Conservation (phyloP, 1,284 basidiomycete genomes). For the Vanrija sp. region DNA sequence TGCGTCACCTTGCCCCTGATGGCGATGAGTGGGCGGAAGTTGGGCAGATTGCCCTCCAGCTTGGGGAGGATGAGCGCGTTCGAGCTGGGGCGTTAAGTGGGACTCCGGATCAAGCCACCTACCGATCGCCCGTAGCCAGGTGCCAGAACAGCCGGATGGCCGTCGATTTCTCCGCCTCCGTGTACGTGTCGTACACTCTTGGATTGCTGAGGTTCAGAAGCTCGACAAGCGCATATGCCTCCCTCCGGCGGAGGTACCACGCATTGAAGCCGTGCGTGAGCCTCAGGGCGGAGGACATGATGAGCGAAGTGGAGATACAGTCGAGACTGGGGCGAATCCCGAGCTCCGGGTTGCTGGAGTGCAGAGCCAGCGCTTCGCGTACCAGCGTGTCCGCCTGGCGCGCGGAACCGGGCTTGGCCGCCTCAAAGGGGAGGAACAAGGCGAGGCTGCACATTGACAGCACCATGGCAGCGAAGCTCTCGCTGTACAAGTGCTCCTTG, state of each 20-base stretch:
- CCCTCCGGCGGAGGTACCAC: not conserved
- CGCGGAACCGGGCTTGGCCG: not conserved
- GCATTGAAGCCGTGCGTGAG: not conserved
- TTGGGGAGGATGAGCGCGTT: not conserved
- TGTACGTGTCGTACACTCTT: not conserved
- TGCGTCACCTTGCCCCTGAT: not conserved
- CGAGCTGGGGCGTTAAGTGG: not conserved
- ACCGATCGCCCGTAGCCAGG: not conserved
- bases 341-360: not conserved
- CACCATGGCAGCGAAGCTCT: not conserved
- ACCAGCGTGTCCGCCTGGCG: not conserved
- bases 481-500: slow-evolving; percentile 3
- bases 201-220: slow-evolving; percentile 1
- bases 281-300: not conserved
- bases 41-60: not conserved
- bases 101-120: not conserved
- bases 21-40: not conserved
- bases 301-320: not conserved
- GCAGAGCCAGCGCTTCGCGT: not conserved
- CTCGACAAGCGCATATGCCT: not conserved
- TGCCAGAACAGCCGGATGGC: slow-evolving; percentile 1
- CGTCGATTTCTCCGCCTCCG: not conserved
- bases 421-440: not conserved
- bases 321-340: not conserved
- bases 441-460: not conserved